A percentile compares a stretch with the other conserved stretches of the same genome.
Conservation (phyloP, 306 rosid species). For the Sphenostylis stenocarpa region DNA sequence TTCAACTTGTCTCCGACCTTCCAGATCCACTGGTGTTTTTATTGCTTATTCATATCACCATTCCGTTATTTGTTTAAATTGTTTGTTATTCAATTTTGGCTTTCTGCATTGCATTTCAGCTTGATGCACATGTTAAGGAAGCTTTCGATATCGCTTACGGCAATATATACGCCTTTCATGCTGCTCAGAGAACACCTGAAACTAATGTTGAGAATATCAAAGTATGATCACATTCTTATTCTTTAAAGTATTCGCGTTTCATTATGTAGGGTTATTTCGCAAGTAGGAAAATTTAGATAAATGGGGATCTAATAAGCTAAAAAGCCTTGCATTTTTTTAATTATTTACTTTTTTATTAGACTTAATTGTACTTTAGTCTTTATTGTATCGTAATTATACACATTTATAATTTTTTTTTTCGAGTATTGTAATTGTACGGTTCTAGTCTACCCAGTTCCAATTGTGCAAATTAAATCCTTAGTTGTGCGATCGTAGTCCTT, state of each 20-base stretch:
- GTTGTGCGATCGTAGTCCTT: no score
- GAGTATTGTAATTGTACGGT: no score
- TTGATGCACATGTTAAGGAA: constrained; percentile 59
- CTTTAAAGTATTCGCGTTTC: background rate
- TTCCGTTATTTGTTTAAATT: background rate
- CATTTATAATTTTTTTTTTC: no score
- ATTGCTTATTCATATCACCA: background rate
- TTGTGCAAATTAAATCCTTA: no score
- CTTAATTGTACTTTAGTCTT: no score
- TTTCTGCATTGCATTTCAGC: constrained; percentile 49
- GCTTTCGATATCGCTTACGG: constrained; percentile 84
- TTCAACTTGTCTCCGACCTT: constrained; percentile 63
- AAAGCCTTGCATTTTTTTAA: background rate
- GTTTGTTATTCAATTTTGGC: background rate
- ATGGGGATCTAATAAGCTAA: background rate
- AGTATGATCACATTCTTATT: constrained; percentile 42
- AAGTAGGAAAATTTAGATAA: background rate
- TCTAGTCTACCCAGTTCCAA: no score
- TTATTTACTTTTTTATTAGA: no score
- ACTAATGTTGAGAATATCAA: constrained; percentile 75
- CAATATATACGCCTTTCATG: constrained; percentile 81
- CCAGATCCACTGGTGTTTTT: constrained; percentile 67
- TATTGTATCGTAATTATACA: no score
- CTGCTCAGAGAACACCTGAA: constrained; percentile 67
- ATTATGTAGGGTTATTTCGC: background rate